These are phyloP conservation scores for Aspergillus pseudoglaucus DNA, from an alignment of 2,329 filamentous ascomycete species.

Conservation along the genomic window DNA sequence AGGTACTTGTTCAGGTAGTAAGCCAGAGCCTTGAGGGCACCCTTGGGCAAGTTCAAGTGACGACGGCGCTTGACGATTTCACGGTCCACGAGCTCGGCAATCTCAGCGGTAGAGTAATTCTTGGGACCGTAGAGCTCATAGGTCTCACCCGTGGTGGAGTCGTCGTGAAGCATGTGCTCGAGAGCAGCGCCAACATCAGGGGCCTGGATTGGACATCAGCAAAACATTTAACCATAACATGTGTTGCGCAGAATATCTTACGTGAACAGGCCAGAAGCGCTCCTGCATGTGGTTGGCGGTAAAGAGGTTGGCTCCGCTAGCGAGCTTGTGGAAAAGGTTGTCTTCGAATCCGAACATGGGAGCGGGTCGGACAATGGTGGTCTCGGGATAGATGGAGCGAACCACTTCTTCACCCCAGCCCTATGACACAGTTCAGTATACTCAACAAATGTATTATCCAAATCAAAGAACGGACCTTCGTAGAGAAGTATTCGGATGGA, in stretches of 20 bases:
- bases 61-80: constrained; percentile 87
- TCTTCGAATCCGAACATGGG: constrained; percentile 96
- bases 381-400: constrained; percentile 87
- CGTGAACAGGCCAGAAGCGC: constrained; percentile 85
- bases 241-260: constrained; percentile 37
- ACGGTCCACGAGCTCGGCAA: constrained; percentile 78
- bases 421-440: constrained; percentile 34
- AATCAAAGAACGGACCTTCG: constrained; percentile 59
- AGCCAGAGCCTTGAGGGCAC: constrained; percentile 67
- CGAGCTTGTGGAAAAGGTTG: constrained; percentile 78
- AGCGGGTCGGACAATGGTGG: constrained; percentile 89
- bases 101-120: constrained; percentile 82
- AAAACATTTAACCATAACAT: neutral
- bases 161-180: constrained; percentile 84
- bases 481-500: constrained; percentile 79
- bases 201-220: constrained; percentile 46
- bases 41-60: constrained; percentile 86
- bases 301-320: constrained; percentile 70
- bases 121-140: constrained; percentile 92
- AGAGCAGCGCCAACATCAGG: constrained; percentile 87
- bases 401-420: constrained; percentile 75
- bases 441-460: neutral
- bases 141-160: constrained; percentile 81
- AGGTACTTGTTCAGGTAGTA: constrained; percentile 70
- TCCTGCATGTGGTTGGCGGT: constrained; percentile 93